phyloP scores from a whole-genome alignment of 805 yeast species.

The Barnettozyma vustinii region DNA sequence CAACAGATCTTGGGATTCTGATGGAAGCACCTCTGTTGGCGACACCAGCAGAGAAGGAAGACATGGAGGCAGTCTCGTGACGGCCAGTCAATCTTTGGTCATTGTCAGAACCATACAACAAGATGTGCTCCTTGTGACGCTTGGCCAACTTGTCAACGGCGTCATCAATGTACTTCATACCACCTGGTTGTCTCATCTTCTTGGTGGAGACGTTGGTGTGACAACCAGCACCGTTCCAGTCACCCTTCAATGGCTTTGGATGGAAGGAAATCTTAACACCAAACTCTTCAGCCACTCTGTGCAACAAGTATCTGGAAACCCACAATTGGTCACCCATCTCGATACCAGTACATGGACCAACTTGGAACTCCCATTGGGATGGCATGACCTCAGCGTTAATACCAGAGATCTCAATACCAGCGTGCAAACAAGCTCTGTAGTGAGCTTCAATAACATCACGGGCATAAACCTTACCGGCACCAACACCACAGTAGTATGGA shows the following conservation, averaged over 20 bases:
- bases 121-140: constrained; percentile 96
- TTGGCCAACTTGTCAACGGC: constrained; percentile 90
- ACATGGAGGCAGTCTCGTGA: constrained; percentile 96
- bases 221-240: constrained; percentile 99
- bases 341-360: constrained; percentile 96
- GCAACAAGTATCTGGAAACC: constrained; percentile 89
- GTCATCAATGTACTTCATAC: constrained; percentile 88
- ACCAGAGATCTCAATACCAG: constrained; percentile 90
- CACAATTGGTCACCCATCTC: constrained; percentile 96
- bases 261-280: constrained; percentile 98
- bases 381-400: constrained; percentile 99
- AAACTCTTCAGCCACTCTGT: constrained; percentile 96
- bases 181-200: constrained; percentile 90
- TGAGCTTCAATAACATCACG: constrained; percentile 98
- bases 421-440: constrained; percentile 94
- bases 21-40: constrained; percentile 99
- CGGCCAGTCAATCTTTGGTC: constrained; percentile 95
- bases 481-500: constrained; percentile 99
- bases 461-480: constrained; percentile 96
- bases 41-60: constrained; percentile 90
- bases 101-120: constrained; percentile 92
- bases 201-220: constrained; percentile 97
- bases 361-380: constrained; percentile 99
- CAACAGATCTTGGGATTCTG: constrained; percentile 98
- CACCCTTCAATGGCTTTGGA: constrained; percentile 98